phyloP scores from a whole-genome alignment of 2,329 filamentous ascomycete species.

The Periconia macrospinosa region DNA sequence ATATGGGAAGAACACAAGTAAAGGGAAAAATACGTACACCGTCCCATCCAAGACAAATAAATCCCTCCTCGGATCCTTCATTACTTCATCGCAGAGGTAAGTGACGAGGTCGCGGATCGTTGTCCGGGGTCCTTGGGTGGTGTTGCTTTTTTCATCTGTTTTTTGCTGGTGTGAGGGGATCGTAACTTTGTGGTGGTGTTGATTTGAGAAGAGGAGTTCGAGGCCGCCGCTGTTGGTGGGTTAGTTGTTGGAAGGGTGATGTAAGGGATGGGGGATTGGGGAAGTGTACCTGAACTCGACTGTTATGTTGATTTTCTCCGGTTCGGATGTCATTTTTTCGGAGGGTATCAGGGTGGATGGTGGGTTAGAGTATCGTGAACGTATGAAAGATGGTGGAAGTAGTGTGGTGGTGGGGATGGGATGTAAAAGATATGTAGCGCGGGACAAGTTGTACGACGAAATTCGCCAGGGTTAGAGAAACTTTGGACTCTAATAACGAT shows the following conservation, averaged over 20 bases:
- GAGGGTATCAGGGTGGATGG: too few relatives aligned
- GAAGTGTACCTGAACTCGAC: slow-evolving; percentile 72
- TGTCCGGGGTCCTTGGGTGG: slow-evolving; percentile 20
- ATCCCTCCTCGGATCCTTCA: slow-evolving; percentile 83
- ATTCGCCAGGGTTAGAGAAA: too few relatives aligned
- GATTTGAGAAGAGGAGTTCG: slow-evolving; percentile 88
- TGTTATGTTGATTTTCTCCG: slow-evolving; percentile 46
- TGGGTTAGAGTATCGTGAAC: not conserved
- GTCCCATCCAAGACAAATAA: slow-evolving; percentile 85
- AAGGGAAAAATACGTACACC: slow-evolving; percentile 65
- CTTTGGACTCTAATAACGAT: slow-evolving; percentile 52
- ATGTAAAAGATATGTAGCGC: too few relatives aligned
- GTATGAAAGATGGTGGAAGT: not conserved
- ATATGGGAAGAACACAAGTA: not conserved
- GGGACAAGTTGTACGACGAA: too few relatives aligned
- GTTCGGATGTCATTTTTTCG: not conserved
- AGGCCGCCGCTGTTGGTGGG: slow-evolving; percentile 69
- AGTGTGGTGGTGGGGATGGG: too few relatives aligned
- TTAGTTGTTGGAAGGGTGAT: slow-evolving; percentile 17
- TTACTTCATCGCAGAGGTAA: slow-evolving; percentile 77
- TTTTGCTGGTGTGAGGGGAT: not conserved
- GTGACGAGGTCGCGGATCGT: slow-evolving; percentile 67
- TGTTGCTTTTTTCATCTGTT: slow-evolving; percentile 51
- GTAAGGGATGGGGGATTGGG: not conserved
- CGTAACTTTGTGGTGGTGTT: slow-evolving; percentile 55